Conservation (phyloP, 768 basidiomycete genomes). For the Amanita pallidorosea region DNA sequence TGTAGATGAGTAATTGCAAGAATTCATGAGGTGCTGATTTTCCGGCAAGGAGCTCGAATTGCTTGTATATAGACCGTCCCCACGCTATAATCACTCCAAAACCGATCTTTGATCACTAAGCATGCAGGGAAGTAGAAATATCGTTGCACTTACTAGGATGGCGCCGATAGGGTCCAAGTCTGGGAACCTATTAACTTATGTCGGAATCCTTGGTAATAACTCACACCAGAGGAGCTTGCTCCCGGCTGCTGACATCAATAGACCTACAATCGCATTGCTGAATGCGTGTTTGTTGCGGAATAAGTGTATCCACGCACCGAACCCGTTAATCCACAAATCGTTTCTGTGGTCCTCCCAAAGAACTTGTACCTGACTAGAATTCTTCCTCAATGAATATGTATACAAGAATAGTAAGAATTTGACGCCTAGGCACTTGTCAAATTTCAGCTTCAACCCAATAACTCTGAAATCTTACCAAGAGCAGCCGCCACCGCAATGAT, state of each 20-base stretch:
- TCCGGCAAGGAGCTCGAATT: constrained; percentile 85
- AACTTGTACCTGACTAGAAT: constrained; percentile 87
- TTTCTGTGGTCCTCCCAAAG: constrained; percentile 97
- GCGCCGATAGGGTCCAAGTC: constrained; percentile 74
- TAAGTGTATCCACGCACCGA: constrained; percentile 34
- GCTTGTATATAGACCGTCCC: constrained; percentile 61
- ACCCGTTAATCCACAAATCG: constrained; percentile 78
- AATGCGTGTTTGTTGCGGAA: not conserved
- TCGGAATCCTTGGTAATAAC: constrained; percentile 16
- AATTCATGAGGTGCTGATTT: constrained; percentile 90
- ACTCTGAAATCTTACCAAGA: constrained; percentile 39
- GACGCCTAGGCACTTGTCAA: constrained; percentile 35
- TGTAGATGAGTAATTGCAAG: constrained; percentile 86
- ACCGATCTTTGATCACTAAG: constrained; percentile 42
- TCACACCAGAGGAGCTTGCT: constrained; percentile 76
- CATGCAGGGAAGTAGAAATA: constrained; percentile 3
- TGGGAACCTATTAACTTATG: constrained; percentile 14
- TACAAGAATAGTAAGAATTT: constrained; percentile 86
- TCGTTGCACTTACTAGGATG: constrained; percentile 43
- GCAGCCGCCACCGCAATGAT: constrained; percentile 78
- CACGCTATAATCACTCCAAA: constrained; percentile 73
- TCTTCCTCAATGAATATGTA: constrained; percentile 66
- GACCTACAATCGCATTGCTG: constrained; percentile 30
- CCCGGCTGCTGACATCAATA: constrained; percentile 77
- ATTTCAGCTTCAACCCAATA: constrained; percentile 2